phyloP scores from a whole-genome alignment of 352 stramenopile species.

The Phytophthora rubi region DNA sequence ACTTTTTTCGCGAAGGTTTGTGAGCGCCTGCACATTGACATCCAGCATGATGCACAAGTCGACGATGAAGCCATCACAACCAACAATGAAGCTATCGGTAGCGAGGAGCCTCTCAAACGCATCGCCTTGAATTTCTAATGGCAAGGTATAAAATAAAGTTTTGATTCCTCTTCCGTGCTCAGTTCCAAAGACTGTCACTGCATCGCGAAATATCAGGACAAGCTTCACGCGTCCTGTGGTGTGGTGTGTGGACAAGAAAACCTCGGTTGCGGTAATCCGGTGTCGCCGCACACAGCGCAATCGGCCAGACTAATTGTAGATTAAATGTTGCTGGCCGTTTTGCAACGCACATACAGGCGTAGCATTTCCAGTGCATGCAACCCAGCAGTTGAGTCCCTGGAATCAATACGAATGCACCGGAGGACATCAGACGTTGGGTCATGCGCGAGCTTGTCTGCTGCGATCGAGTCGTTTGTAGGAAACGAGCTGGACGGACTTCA shows the following conservation, averaged over 20 bases:
- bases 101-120: neutral
- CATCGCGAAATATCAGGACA: neutral
- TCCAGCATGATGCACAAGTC: neutral
- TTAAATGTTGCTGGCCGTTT: conserved; percentile 32
- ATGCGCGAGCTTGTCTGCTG: conserved; percentile 14
- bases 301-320: conserved; percentile 22
- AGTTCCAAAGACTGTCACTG: neutral
- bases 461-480: conserved; percentile 26
- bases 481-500: conserved; percentile 29
- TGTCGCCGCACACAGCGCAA: conserved; percentile 4
- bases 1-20: conserved; percentile 24
- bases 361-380: neutral
- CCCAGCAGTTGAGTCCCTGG: neutral
- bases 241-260: neutral
- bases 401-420: conserved; percentile 14
- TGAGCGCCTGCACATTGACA: conserved; percentile 17
- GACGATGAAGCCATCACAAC: neutral
- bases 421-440: neutral
- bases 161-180: conserved; percentile 9
- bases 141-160: conserved; percentile 8
- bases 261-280: conserved; percentile 8
- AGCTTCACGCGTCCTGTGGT: too few species aligned
- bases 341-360: neutral
- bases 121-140: conserved; percentile 17
- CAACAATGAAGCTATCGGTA: neutral